Evolutionary conservation across 345 rosid species (phyloP).

Genomic region (Ricinus communis): DNA sequence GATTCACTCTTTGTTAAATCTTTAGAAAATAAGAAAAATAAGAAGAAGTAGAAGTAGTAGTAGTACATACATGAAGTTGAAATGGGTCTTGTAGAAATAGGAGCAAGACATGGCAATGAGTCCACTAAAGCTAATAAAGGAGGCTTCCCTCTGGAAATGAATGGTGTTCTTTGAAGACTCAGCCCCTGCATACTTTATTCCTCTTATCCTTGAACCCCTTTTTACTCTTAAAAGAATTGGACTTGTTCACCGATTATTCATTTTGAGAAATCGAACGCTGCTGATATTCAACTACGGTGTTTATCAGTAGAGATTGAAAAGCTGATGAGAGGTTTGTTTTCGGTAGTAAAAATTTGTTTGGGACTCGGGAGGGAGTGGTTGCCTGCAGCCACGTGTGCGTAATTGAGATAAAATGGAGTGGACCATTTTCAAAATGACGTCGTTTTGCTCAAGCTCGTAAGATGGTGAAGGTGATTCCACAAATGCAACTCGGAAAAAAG

Average conservation of each 20-base stretch:
- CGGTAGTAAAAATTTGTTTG: too few relatives aligned
- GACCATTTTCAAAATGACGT: constrained; percentile 12
- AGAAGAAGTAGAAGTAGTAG: background rate
- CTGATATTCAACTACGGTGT: too few relatives aligned
- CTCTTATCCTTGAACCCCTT: background rate
- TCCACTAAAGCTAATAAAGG: constrained; percentile 49
- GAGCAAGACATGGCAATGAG: constrained; percentile 49
- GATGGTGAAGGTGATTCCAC: too few relatives aligned
- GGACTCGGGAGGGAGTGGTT: background rate
- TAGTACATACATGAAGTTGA: constrained; percentile 50
- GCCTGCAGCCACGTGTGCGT: constrained; percentile 27
- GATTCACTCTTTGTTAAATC: background rate
- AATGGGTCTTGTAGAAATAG: constrained; percentile 33
- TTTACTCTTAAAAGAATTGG: background rate
- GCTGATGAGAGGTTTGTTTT: background rate
- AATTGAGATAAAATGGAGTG: constrained; percentile 15
- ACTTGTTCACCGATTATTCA: constrained; percentile 34
- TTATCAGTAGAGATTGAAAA: background rate
- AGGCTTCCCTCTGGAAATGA: constrained; percentile 46
- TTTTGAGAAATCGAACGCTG: too few relatives aligned
- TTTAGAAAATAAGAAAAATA: background rate
- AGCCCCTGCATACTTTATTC: constrained; percentile 42
- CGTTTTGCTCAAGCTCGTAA: background rate
- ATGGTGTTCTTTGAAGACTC: constrained; percentile 33
- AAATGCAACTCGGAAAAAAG: too few relatives aligned